Base-by-base conservation (phyloP, 768 basidiomycete genomes). In the Obba rivulosa region DNA sequence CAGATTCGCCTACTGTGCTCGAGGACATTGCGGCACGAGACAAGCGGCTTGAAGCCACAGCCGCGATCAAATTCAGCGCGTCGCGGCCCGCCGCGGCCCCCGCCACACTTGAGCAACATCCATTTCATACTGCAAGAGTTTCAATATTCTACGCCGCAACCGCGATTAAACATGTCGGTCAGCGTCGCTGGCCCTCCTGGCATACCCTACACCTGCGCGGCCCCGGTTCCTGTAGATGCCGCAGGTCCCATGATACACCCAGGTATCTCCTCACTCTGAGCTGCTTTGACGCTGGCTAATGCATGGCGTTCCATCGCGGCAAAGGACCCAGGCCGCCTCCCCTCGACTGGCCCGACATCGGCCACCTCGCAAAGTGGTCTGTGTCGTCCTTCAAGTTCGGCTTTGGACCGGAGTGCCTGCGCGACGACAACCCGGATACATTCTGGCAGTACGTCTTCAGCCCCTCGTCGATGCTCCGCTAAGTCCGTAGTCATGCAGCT, bases 361-460 rank as follows among this genome's bases (percentile, higher is more conserved):
- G 92, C 8, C 75, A 80, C 37, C 78, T 90, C 28, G 96, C 89
- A 38, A 86, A 86, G 57, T 99, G 95, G 96, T 87, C 91, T 10
- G 95, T 98, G 3, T 97, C 94, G 11, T 93, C 89, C 0, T 92
- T 80, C 69, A 99, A 99, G 65, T 96, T 94, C 53, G 94, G 94
- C 1, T 97, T 94, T 63, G 93, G 95, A 8, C 83, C 92, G 34
- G 92, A 96, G 62, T 93, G 93, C 65, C 72, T 98, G 38, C 77
- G 83, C 22, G 94, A 97, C 58, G 79, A 80, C 28, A 87, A 95
- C 60, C 84, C 89, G 24, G 85, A 89, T 35, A 97, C 94, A 0
- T 95, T 97, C 63, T 98, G 96, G 96, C 96, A 98, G 94, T 98
- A 65, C 65, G 92, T 76, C 17, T 23, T 42, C 46, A 17, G 20